Evolutionary conservation across 306 rosid species (phyloP).

Genomic region (Heteromeles arbutifolia): DNA sequence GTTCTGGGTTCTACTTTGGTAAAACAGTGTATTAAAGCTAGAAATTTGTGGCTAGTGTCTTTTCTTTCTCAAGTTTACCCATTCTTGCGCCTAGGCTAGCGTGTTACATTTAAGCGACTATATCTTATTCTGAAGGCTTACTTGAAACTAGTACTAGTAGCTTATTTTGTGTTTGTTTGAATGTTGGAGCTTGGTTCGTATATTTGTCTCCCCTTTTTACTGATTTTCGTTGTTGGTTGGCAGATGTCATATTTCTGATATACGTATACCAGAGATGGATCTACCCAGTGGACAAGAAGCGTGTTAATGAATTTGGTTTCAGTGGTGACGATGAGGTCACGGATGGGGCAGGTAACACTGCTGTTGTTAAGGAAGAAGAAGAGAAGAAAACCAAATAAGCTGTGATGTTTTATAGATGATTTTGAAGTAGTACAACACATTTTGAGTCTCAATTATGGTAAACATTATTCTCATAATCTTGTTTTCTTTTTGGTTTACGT

Average conservation of each 20-base stretch:
- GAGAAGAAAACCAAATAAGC: conserved; percentile 90
- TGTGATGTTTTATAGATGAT: conserved; percentile 20
- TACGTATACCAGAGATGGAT: conserved; percentile 82
- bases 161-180: not conserved
- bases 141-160: not conserved
- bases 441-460: conserved; percentile 19
- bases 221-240: conserved; percentile 26
- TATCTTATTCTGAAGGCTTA: not conserved
- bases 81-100: not conserved
- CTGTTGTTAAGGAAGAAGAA: conserved; percentile 57
- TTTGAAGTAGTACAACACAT: conserved; percentile 7
- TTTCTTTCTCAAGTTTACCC: not conserved
- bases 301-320: conserved; percentile 90
- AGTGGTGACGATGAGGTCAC: conserved; percentile 64
- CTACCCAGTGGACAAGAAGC: conserved; percentile 91
- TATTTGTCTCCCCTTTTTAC: not conserved
- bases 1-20: not conserved
- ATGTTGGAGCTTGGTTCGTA: not conserved
- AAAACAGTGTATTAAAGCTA: not conserved
- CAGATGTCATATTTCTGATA: conserved; percentile 92
- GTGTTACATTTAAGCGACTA: not conserved
- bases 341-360: conserved; percentile 25
- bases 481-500: conserved; percentile 14
- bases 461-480: conserved; percentile 2
- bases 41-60: not conserved